Percentiles rank a stretch among this genome's conserved stretches.
Conservation (phyloP, 2,329 filamentous ascomycete genomes). For the Fusarium sp. region DNA sequence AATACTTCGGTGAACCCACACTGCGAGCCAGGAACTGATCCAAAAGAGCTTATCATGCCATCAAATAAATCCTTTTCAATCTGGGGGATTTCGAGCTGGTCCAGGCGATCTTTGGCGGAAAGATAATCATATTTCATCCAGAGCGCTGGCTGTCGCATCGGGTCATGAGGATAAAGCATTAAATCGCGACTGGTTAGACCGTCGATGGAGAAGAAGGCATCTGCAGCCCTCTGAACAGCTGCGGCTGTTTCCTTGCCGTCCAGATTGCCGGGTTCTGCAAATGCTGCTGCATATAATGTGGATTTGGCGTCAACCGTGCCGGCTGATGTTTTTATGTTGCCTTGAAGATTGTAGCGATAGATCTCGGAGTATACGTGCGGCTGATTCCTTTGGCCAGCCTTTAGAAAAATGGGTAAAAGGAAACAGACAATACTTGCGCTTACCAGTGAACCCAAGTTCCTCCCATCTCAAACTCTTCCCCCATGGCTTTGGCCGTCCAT, state of each 20-base stretch:
- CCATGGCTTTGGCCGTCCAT: constrained; percentile 51
- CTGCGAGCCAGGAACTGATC: neutral
- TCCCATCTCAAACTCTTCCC: constrained; percentile 54
- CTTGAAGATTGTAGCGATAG: constrained; percentile 30
- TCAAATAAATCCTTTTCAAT: constrained; percentile 33
- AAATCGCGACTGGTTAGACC: constrained; percentile 44
- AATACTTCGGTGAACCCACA: constrained; percentile 28
- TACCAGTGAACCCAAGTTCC: constrained; percentile 55
- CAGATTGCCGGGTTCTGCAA: neutral
- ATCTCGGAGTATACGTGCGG: constrained; percentile 35
- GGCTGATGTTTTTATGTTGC: constrained; percentile 26
- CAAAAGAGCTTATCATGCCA: constrained; percentile 28
- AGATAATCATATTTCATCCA: constrained; percentile 46
- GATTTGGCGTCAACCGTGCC: constrained; percentile 18
- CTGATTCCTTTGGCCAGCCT: constrained; percentile 30
- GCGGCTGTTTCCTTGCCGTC: neutral
- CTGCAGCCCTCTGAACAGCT: constrained; percentile 28
- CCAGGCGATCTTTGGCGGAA: constrained; percentile 45
- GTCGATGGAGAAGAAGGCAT: constrained; percentile 48
- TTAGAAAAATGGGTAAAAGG: too few relatives aligned
- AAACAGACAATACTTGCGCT: too few relatives aligned
- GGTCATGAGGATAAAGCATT: constrained; percentile 53
- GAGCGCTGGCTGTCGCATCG: constrained; percentile 39
- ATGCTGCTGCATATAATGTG: constrained; percentile 5
- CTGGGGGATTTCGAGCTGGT: constrained; percentile 39